Conservation (phyloP, 495 filamentous ascomycete genomes). For the Copromyces sp. region DNA sequence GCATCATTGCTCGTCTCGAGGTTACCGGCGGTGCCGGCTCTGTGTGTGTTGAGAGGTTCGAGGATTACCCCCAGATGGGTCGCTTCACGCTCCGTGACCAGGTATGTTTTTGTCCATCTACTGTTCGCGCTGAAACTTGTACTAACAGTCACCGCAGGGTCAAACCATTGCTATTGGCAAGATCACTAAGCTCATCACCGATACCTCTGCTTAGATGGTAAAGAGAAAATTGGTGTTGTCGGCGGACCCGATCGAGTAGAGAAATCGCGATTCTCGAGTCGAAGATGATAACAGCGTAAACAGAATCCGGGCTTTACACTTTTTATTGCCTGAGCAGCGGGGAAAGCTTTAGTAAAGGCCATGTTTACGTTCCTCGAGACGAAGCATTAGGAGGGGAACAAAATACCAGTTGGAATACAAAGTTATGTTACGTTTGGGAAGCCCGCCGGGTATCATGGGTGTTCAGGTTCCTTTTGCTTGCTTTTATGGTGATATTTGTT, state of each 20-base stretch:
- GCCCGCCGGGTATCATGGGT: not conserved
- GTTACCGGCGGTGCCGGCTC: constrained; percentile 72
- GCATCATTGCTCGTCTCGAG: constrained; percentile 86
- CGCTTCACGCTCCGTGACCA: constrained; percentile 93
- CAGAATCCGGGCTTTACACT: not conserved
- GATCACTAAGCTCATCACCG: constrained; percentile 68
- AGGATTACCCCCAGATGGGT: constrained; percentile 88
- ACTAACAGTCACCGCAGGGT: constrained; percentile 42
- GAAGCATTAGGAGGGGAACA: not conserved
- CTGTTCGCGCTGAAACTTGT: constrained; percentile 12
- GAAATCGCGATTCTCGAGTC: not conserved
- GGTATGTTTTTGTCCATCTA: constrained; percentile 34
- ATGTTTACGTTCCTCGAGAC: not conserved
- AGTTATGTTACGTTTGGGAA: not conserved
- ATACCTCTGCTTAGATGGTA: constrained; percentile 18
- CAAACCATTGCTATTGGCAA: constrained; percentile 97
- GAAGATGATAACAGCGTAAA: not conserved
- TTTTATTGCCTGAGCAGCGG: not conserved
- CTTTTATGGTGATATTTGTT: not conserved
- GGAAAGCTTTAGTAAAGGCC: not conserved
- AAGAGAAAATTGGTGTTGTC: not conserved
- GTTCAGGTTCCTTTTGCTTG: not conserved
- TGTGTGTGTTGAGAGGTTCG: constrained; percentile 87
- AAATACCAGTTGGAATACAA: not conserved
- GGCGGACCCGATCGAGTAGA: not conserved